A percentile compares a stretch with the other conserved stretches of the same genome.
Conservation (phyloP, 2,329 filamentous ascomycete genomes). For the Teratosphaeriaceae sp. region DNA sequence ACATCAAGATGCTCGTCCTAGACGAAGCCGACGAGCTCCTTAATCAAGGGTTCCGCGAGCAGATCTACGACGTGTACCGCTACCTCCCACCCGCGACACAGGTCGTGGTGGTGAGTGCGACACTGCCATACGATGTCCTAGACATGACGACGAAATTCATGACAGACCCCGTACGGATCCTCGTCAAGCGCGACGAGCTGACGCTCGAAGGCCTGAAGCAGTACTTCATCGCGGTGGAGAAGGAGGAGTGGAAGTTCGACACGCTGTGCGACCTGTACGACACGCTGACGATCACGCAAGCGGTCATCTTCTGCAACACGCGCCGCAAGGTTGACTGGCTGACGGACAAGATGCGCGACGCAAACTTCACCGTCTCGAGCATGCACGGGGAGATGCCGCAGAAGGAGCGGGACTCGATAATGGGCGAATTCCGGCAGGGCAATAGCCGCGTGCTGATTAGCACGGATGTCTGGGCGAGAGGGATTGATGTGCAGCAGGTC, state of each 20-base stretch:
- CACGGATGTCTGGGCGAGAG: slow-evolving; percentile 95
- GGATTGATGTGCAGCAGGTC: slow-evolving; percentile 98
- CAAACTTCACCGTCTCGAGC: slow-evolving; percentile 95
- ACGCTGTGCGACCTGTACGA: slow-evolving; percentile 98
- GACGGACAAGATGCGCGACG: slow-evolving; percentile 98
- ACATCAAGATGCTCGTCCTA: slow-evolving; percentile 74
- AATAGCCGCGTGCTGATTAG: slow-evolving; percentile 95
- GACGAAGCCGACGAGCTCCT: slow-evolving; percentile 74
- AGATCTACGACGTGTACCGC: slow-evolving; percentile 98
- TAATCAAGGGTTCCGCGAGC: slow-evolving; percentile 93
- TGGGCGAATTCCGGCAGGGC: slow-evolving; percentile 97
- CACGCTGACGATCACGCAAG: slow-evolving; percentile 95
- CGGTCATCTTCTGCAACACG: slow-evolving; percentile 99
- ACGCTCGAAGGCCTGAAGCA: slow-evolving; percentile 97
- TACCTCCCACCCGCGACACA: slow-evolving; percentile 95
- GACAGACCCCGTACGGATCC: slow-evolving; percentile 92
- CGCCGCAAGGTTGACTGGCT: slow-evolving; percentile 99
- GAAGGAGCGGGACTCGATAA: slow-evolving; percentile 96
- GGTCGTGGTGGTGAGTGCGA: slow-evolving; percentile 96
- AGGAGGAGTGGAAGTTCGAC: slow-evolving; percentile 99
- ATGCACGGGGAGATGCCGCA: slow-evolving; percentile 99
- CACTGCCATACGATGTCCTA: slow-evolving; percentile 92
- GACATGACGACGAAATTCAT: slow-evolving; percentile 99
- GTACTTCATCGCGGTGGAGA: slow-evolving; percentile 98
- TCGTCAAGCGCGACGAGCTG: slow-evolving; percentile 98